A percentile compares a stretch with the other conserved stretches of the same genome.
phyloP scores from a whole-genome alignment of 2,329 filamentous ascomycete genomes.

The Hymenoscyphus occultus region DNA sequence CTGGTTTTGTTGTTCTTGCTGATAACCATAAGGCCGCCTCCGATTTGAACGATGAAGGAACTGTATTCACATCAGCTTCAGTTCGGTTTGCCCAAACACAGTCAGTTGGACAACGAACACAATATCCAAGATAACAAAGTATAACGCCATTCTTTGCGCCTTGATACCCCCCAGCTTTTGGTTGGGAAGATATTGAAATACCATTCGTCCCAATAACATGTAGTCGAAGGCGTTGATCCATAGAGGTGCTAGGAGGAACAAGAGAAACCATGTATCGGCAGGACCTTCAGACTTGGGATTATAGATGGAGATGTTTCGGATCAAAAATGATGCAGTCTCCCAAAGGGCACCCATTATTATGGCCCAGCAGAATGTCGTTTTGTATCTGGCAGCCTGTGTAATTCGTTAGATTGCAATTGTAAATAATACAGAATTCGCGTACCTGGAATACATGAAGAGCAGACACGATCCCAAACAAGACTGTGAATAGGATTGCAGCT shows the following conservation, averaged over 20 bases:
- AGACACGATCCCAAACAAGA: constrained; percentile 36
- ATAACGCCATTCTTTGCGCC: constrained; percentile 38
- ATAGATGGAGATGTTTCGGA: constrained; percentile 21
- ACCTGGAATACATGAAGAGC: constrained; percentile 34
- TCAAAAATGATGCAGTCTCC: constrained; percentile 22
- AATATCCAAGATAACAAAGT: constrained; percentile 45
- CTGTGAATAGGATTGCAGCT: constrained; percentile 37
- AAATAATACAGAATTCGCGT: neutral
- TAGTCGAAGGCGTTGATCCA: constrained; percentile 30
- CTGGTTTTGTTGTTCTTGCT: constrained; percentile 10
- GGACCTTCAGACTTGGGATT: constrained; percentile 32
- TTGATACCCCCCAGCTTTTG: constrained; percentile 32
- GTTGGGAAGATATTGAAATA: constrained; percentile 35
- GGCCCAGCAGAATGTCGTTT: constrained; percentile 42
- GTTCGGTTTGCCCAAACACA: neutral
- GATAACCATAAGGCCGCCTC: constrained; percentile 16
- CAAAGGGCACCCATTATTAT: constrained; percentile 39
- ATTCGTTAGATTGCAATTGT: neutral
- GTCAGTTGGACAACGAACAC: constrained; percentile 19
- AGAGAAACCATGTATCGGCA: constrained; percentile 18
- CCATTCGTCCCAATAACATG: constrained; percentile 31
- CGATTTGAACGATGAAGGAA: constrained; percentile 30
- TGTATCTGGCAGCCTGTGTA: constrained; percentile 31
- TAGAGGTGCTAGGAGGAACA: constrained; percentile 23
- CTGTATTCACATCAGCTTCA: constrained; percentile 5